Evolutionary conservation across 805 yeast species (phyloP).

Genomic region (Hermanozyma aechmeae): DNA sequence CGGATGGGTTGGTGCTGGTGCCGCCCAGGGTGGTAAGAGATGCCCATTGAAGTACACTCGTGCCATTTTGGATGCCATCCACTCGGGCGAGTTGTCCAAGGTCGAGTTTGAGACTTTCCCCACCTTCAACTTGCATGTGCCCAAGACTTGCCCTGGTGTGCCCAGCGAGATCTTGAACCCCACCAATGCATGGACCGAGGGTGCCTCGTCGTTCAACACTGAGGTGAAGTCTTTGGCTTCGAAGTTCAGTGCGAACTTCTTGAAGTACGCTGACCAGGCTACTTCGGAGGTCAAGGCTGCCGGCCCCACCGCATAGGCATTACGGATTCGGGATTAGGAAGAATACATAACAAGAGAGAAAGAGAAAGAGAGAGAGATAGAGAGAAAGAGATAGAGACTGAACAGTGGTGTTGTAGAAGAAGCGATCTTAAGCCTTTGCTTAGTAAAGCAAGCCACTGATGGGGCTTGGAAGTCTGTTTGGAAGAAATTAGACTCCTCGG

Average conservation of each 20-base stretch:
- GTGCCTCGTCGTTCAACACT: slow-evolving; percentile 26
- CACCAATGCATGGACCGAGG: slow-evolving; percentile 61
- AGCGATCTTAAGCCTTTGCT: not conserved
- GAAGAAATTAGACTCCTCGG: not conserved
- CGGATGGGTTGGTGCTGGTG: slow-evolving; percentile 97
- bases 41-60: slow-evolving; percentile 97
- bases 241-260: slow-evolving; percentile 80
- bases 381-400: not conserved
- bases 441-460: not conserved
- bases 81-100: slow-evolving; percentile 76
- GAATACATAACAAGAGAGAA: not conserved
- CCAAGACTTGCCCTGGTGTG: slow-evolving; percentile 72
- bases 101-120: slow-evolving; percentile 80
- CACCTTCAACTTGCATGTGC: slow-evolving; percentile 79
- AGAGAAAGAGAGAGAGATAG: not conserved
- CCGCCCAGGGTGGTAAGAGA: slow-evolving; percentile 89
- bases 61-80: slow-evolving; percentile 90
- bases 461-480: not conserved
- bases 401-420: not conserved
- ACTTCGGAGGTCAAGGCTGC: slow-evolving; percentile 85
- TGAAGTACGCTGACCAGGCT: slow-evolving; percentile 72
- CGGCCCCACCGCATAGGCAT: slow-evolving; percentile 53
- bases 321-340: not conserved
- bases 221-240: slow-evolving; percentile 54
- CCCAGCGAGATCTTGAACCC: slow-evolving; percentile 86